These are phyloP conservation scores for Fusarium redolens DNA, from an alignment of 2,329 filamentous ascomycete species.

Conservation along the genomic window DNA sequence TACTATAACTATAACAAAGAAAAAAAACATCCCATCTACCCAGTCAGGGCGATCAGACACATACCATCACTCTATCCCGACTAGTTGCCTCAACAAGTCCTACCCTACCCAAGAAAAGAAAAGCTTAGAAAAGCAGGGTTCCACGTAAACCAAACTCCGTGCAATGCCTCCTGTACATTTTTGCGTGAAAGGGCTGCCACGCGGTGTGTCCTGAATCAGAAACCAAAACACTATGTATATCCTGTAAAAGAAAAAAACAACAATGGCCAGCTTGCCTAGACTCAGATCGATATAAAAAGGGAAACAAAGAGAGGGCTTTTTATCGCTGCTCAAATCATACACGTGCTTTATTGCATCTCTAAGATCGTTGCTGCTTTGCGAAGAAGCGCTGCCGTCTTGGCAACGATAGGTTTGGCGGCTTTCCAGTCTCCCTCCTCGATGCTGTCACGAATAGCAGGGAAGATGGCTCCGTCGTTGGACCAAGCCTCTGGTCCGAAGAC, in stretches of 20 bases:
- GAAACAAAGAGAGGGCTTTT: conserved; percentile 17
- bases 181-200: conserved; percentile 33
- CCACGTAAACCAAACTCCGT: conserved; percentile 48
- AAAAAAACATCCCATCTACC: conserved; percentile 25
- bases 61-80: conserved; percentile 28
- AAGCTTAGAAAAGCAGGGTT: conserved; percentile 22
- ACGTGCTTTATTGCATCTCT: conserved; percentile 39
- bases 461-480: conserved; percentile 60
- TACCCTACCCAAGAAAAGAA: conserved; percentile 35
- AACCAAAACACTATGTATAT: conserved; percentile 36
- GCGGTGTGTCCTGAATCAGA: conserved; percentile 17
- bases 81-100: conserved; percentile 21
- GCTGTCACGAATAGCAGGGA: conserved; percentile 85
- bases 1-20: conserved; percentile 36
- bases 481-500: conserved; percentile 86
- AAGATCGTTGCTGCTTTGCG: conserved; percentile 63
- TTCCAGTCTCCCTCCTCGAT: conserved; percentile 78
- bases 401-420: conserved; percentile 73
- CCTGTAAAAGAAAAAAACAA: conserved; percentile 28
- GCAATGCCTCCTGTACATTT: conserved; percentile 50
- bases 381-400: conserved; percentile 78
- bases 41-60: conserved; percentile 5
- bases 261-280: conserved; percentile 30
- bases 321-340: conserved; percentile 33
- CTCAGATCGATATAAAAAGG: conserved; percentile 10